Evolutionary conservation across 495 filamentous ascomycete species (phyloP), one percentile per base, ranked within the genome.

Genomic region (Sordaria brevicollis): DNA sequence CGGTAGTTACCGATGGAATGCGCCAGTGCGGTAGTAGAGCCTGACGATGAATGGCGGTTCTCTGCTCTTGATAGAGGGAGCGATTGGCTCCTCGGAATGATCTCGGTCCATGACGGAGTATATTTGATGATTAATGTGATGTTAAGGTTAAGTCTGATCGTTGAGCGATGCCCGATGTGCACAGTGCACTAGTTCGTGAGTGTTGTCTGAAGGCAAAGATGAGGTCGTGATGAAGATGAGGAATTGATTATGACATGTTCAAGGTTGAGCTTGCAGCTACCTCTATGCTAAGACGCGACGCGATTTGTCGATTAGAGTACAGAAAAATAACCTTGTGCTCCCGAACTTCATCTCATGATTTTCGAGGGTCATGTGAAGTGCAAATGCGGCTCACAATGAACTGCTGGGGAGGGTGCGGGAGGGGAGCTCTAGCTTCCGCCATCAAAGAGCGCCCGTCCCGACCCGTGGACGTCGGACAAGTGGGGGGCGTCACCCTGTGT

Each of bases 41-140:
- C 92, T 94, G 17, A 99, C 85, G 75, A 94, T 88, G 83, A 97
- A 97, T 41, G 95, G 95, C 2, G 91, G 88, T 36, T 36, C 69
- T 43, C n/a, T 71, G 57, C 35, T 35, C 41, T 15, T 67, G n/a
- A 19, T n/a, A 35, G 7, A 49, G 29, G 25, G 34, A 49, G 29
- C 11, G 31, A 4, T 11, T 13, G 11, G 49, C 11, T 31, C 49
- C 5, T 29, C 21, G 25, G 11, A 29, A 15, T 15, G 21, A 57
- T 19, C 5, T 31, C 29, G 49, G 7, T 29, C 49, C 49, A 57
- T 57, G 21, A 15, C 29, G 43, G 43, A 4, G 1, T 0, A 11
- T 0, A 25, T 10, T 21, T 29, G 19, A 2, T 4, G 43, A 6
- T 13, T 25, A 25, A 29, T 29, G 15, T 3, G 5, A 15, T 57